Percentiles rank a stretch among this genome's conserved stretches.
Evolutionary conservation across 1,284 basidiomycete genomes (phyloP).

Genomic region (Cryptococcus wingfieldii): DNA sequence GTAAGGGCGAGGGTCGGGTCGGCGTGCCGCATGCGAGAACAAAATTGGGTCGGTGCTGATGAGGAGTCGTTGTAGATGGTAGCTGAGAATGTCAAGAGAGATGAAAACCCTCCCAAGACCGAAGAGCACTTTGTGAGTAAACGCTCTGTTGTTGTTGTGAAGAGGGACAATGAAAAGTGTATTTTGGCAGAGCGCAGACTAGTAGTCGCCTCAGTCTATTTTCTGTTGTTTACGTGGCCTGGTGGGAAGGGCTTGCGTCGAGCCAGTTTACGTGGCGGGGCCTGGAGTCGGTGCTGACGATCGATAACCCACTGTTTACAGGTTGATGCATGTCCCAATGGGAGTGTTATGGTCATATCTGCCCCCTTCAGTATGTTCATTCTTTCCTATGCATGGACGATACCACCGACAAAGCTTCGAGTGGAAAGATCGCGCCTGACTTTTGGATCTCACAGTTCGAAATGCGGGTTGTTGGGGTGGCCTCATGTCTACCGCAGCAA

Average conservation of each 20-base stretch:
- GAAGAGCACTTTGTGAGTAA: constrained; percentile 63
- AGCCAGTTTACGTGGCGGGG: background rate
- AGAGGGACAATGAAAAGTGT: background rate
- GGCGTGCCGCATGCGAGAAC: background rate
- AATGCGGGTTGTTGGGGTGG: constrained; percentile 46
- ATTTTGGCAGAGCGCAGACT: background rate
- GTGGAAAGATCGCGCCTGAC: constrained; percentile 17
- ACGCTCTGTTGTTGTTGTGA: too few relatives aligned
- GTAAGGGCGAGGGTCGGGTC: constrained; percentile 25
- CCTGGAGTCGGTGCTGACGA: background rate
- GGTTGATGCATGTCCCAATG: constrained; percentile 67
- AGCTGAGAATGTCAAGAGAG: constrained; percentile 53
- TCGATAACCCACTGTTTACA: background rate
- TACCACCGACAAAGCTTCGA: constrained; percentile 1
- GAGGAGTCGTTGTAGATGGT: constrained; percentile 59
- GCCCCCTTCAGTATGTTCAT: constrained; percentile 62
- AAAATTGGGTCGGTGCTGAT: background rate
- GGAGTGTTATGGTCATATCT: constrained; percentile 70
- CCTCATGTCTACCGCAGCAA: constrained; percentile 51
- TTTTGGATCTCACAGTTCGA: background rate
- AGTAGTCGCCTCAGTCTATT: background rate
- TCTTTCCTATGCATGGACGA: background rate
- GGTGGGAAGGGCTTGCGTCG: too few relatives aligned
- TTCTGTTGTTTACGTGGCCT: background rate
- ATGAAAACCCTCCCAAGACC: constrained; percentile 59